These are phyloP conservation scores for Arabidopsis thaliana DNA, from an alignment of 345 rosid genomes.

Conservation along the genomic window DNA sequence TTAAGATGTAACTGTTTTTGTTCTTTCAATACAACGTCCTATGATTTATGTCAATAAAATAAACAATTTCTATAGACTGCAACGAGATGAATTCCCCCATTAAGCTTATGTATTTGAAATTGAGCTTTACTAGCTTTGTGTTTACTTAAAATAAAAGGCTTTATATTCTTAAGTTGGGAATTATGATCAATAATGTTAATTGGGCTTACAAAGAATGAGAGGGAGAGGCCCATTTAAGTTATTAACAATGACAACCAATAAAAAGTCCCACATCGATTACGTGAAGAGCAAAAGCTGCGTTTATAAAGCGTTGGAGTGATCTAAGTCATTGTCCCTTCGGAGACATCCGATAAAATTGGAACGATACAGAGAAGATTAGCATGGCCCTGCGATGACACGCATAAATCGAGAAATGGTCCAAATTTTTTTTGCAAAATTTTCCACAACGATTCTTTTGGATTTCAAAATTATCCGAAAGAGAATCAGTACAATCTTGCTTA, in stretches of 20 bases:
- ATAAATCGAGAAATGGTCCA: not conserved
- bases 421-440: not conserved
- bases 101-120: not conserved
- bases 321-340: not conserved
- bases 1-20: not conserved
- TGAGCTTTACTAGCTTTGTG: not conserved
- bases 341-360: not conserved
- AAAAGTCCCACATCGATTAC: not conserved
- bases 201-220: not conserved
- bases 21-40: not conserved
- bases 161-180: not conserved
- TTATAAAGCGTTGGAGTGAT: not conserved
- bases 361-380: slow-evolving; percentile 2
- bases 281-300: not conserved
- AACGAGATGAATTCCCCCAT: not conserved
- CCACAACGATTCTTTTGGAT: not conserved
- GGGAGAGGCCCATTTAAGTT: not conserved
- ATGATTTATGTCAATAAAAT: too few relatives aligned
- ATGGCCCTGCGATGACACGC: slow-evolving; percentile 3
- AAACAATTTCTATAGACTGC: not conserved
- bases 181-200: not conserved
- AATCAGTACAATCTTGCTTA: too few relatives aligned
- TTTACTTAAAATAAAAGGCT: not conserved
- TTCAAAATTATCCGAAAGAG: too few relatives aligned
- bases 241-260: not conserved